Percentiles rank a stretch among this genome's conserved stretches.
These are phyloP conservation scores for Colletotrichum phormii DNA, from an alignment of 2,329 filamentous ascomycete species.

Conservation along the genomic window DNA sequence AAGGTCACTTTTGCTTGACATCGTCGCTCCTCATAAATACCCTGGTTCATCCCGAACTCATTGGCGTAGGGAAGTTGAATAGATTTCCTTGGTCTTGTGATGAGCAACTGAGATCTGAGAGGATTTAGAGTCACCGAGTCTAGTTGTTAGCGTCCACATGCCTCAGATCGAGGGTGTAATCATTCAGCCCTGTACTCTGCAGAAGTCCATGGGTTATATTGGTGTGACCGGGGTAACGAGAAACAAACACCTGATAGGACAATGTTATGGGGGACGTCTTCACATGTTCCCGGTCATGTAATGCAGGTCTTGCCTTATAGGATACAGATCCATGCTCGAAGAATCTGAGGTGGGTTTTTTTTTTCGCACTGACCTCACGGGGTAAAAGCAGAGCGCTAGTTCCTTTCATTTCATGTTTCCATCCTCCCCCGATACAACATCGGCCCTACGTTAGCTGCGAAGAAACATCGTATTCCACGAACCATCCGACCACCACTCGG, in stretches of 20 bases:
- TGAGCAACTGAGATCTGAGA: not conserved
- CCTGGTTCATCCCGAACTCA: not conserved
- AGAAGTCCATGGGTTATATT: not conserved
- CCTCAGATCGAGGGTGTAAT: not conserved
- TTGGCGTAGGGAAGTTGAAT: not conserved
- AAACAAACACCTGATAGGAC: not conserved
- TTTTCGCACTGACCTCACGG: not conserved
- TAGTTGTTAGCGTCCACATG: not conserved
- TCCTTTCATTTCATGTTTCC: not conserved
- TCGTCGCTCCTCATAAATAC: not conserved
- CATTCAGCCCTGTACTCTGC: not conserved
- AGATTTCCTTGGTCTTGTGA: not conserved
- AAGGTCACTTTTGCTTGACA: not conserved
- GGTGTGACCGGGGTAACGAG: not conserved
- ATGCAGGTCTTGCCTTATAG: not conserved
- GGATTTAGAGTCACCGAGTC: not conserved
- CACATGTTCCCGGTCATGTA: not conserved
- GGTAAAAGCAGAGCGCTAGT: not conserved
- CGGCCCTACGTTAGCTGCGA: not conserved
- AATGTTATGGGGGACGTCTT: not conserved
- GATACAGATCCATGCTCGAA: too few relatives aligned
- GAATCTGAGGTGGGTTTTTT: too few relatives aligned
- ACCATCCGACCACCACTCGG: not conserved
- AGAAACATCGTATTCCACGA: not conserved
- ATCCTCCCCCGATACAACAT: not conserved